phyloP scores from a whole-genome alignment of 805 yeast genomes.

The Jamesozyma rosinii region DNA sequence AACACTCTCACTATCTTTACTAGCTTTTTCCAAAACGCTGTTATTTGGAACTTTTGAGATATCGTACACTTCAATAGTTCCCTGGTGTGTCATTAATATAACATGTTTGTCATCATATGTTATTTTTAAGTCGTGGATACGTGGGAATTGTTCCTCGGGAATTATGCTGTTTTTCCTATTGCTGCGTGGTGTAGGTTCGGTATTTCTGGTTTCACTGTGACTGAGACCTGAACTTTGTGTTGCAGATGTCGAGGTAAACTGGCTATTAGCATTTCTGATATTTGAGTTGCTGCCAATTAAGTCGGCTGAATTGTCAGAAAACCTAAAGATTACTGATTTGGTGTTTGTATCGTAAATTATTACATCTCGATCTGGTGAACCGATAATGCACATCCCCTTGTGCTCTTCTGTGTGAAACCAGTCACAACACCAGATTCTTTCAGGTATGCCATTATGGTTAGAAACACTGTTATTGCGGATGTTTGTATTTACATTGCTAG shows the following conservation, averaged over 20 bases:
- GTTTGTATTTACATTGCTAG: background rate
- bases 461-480: background rate
- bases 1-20: background rate
- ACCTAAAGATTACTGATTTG: conserved; percentile 19
- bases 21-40: conserved; percentile 5
- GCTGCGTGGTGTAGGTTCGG: background rate
- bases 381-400: conserved; percentile 47
- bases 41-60: conserved; percentile 27
- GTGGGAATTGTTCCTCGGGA: conserved; percentile 24
- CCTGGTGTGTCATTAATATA: conserved; percentile 56
- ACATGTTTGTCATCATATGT: conserved; percentile 54
- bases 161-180: background rate
- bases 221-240: background rate
- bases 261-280: background rate
- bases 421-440: conserved; percentile 50
- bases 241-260: background rate
- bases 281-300: background rate
- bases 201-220: background rate
- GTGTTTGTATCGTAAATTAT: conserved; percentile 36
- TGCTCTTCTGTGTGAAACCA: conserved; percentile 49
- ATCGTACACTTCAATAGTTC: conserved; percentile 52
- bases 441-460: conserved; percentile 9
- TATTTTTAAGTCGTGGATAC: conserved; percentile 63
- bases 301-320: conserved; percentile 19
- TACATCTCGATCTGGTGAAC: conserved; percentile 67